These are phyloP conservation scores for Sequoia sempervirens DNA, from an alignment of 75 land plant species.

Conservation along the genomic window DNA sequence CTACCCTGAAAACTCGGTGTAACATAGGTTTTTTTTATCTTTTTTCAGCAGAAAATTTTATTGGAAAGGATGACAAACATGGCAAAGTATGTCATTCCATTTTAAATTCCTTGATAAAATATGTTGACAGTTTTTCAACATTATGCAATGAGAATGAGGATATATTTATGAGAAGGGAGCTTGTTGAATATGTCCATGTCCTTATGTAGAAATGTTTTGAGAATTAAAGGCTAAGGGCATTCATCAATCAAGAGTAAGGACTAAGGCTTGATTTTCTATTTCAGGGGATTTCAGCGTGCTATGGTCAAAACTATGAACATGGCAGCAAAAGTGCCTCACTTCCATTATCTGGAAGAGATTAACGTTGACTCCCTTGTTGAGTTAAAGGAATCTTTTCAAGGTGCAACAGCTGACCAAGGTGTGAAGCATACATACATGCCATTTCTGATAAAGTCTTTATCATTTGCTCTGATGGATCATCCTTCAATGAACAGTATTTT, in stretches of 20 bases:
- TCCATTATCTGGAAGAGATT: slow-evolving; percentile 89
- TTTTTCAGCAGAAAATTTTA: background rate
- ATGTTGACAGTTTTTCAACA: background rate
- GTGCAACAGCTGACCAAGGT: slow-evolving; percentile 39
- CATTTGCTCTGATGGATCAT: slow-evolving; percentile 70
- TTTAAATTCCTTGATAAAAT: slow-evolving; percentile 3
- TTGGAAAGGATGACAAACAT: background rate
- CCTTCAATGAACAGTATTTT: slow-evolving; percentile 87
- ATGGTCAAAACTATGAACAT: slow-evolving; percentile 96
- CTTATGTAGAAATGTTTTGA: background rate
- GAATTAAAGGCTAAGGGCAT: background rate
- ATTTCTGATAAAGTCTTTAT: slow-evolving; percentile 82
- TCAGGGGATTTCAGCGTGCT: slow-evolving; percentile 89
- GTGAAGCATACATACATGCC: slow-evolving; percentile 87
- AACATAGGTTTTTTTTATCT: background rate
- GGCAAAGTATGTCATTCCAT: background rate
- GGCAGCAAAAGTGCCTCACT: slow-evolving; percentile 96
- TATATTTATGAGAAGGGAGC: background rate
- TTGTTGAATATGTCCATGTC: background rate
- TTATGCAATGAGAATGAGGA: background rate
- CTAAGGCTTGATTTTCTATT: background rate
- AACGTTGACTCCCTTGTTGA: slow-evolving; percentile 60
- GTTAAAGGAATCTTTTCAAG: slow-evolving; percentile 65
- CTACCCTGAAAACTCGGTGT: too few relatives aligned
- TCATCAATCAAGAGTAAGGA: background rate